Evolutionary conservation across 805 yeast species (phyloP), one percentile per base, ranked within the genome.

Genomic region (Saccharomycopsis vini): DNA sequence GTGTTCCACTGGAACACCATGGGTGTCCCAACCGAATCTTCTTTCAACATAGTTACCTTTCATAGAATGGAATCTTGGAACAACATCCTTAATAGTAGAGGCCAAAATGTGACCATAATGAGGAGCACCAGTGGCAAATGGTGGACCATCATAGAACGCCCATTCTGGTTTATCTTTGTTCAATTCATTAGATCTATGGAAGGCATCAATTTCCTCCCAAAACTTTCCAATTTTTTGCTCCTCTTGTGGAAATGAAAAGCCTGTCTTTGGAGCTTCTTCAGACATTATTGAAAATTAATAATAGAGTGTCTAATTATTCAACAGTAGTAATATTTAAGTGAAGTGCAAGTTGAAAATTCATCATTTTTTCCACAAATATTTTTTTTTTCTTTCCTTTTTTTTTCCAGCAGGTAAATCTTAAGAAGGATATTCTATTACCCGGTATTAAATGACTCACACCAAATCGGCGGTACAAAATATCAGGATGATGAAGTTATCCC

Each of bases 1-100:
- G 63, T 92, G 96, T 69, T 92, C 99, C 46, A 92, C 87, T 40
- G 99, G 99, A 52, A 92, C 77, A 46, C 99, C 99, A 63, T 92
- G 99, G 45, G 99, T 92, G 67, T 92, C 99, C 99, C 99, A 92
- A 50, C 99, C 99, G 53, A 92, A 92, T 58, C 97, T 77, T 68
- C 99, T 85, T 66, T 86, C 96, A 35, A 92, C 98, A 56, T 82
- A 86, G 64, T 77, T 81, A 18, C 98, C 98, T 56, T 84, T 90
- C 98, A 92, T 90, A 51, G 95, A 84, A 48, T 97, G 97, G 60
- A 87, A 92, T 61, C 99, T 77, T 45, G 98, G 98, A 44, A 92
- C 90, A 53, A 92, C 86, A 68, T 92, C 99, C 65, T 90, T 92
- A 58, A 89, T 86, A 46, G 99, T 92, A 32, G 97, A 92, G 2